Conservation (phyloP, 1,284 basidiomycete genomes). For the Sphaerobolus stellatus region DNA sequence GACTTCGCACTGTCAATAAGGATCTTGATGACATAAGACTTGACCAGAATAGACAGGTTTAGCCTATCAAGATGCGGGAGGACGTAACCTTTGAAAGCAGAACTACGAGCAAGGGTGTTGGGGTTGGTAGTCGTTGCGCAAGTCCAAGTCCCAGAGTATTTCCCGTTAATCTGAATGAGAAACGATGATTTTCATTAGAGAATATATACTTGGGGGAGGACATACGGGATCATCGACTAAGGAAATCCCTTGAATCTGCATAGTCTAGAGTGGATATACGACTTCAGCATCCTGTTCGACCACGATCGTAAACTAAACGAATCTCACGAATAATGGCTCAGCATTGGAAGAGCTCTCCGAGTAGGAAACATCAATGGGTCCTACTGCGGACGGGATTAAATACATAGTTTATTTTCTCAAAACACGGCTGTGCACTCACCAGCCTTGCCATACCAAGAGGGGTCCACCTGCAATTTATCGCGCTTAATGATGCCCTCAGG, state of each 20-base stretch:
- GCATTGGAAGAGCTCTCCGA: not conserved
- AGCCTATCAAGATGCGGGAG: not conserved
- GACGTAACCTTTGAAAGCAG: not conserved
- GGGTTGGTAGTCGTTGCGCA: not conserved
- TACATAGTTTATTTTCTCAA: not conserved
- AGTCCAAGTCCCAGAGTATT: not conserved
- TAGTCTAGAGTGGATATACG: too few species aligned
- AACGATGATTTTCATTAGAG: not conserved
- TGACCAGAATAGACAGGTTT: slow-evolving; percentile 22
- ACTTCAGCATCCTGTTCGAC: too few species aligned
- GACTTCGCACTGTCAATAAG: slow-evolving; percentile 7
- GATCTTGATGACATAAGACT: slow-evolving; percentile 19
- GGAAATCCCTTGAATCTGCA: not conserved
- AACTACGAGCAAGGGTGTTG: not conserved
- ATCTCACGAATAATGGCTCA: not conserved
- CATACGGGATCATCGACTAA: not conserved
- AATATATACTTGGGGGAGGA: not conserved
- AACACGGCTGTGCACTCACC: not conserved
- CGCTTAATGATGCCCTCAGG: not conserved
- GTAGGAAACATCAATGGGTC: not conserved
- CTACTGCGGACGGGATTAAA: not conserved
- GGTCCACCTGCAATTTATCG: not conserved
- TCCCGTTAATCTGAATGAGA: not conserved
- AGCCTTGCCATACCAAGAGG: not conserved
- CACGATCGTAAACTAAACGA: too few species aligned